phyloP scores from a whole-genome alignment of 225 moss, liverwort and hornwort genomes.

The Lunularia cruciata region DNA sequence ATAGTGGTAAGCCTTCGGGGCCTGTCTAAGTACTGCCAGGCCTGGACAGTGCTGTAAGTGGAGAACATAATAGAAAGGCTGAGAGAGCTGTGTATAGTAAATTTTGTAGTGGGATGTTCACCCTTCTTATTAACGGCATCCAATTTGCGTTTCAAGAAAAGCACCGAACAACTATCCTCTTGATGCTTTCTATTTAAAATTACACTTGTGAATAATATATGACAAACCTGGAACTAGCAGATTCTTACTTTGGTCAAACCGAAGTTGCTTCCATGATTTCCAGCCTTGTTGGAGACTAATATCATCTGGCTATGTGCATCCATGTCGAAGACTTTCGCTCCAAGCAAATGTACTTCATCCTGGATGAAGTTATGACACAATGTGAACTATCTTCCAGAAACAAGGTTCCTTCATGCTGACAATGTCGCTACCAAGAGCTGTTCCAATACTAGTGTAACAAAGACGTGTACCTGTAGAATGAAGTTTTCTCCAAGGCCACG shows the following conservation, averaged over 20 bases:
- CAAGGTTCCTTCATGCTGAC: no score
- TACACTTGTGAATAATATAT: no score
- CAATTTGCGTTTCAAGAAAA: no score
- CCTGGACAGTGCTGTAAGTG: no score
- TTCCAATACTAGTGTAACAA: not conserved
- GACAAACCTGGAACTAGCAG: not conserved
- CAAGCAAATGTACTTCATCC: slow-evolving; percentile 54
- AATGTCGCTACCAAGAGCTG: not conserved
- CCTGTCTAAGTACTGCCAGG: no score
- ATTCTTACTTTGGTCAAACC: slow-evolving; percentile 64
- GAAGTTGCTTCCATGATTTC: slow-evolving; percentile 49
- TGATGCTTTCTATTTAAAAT: no score
- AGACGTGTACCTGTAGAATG: slow-evolving; percentile 52
- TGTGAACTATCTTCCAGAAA: not conserved
- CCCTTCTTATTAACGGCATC: no score
- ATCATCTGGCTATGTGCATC: slow-evolving; percentile 67
- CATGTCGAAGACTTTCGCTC: slow-evolving; percentile 90
- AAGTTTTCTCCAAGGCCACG: slow-evolving; percentile 46
- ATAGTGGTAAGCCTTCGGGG: no score
- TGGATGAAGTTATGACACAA: slow-evolving; percentile 18
- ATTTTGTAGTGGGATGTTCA: no score
- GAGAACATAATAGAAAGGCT: no score
- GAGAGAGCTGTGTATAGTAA: no score
- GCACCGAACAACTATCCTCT: no score
- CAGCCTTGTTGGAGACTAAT: slow-evolving; percentile 63